These are phyloP conservation scores for Gracilariopsis chorda DNA, from an alignment of 23 red algal species.

Conservation along the genomic window DNA sequence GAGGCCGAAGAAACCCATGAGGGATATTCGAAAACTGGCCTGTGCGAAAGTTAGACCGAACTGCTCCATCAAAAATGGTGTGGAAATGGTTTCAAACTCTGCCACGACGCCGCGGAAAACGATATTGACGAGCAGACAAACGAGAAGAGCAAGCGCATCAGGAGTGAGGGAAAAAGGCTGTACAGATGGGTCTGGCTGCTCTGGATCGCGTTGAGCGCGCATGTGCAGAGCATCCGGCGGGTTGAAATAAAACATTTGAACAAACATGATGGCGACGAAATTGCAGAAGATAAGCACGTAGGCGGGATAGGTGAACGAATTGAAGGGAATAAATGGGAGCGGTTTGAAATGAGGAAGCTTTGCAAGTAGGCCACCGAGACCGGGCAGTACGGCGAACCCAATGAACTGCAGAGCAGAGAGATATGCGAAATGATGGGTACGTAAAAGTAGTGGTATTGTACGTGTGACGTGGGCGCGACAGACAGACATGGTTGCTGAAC, in stretches of 20 bases:
- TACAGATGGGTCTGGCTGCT: neutral
- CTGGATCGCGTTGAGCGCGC: neutral
- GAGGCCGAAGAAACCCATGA: slow-evolving; percentile 82
- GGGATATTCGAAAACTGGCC: slow-evolving; percentile 50
- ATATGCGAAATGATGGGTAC: slow-evolving; percentile 89
- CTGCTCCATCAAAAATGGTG: slow-evolving; percentile 79
- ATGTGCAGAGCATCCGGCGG: neutral
- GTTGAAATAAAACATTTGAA: slow-evolving; percentile 74
- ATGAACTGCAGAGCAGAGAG: slow-evolving; percentile 92
- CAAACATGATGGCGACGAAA: neutral
- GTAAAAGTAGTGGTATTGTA: slow-evolving; percentile 24
- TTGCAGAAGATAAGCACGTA: slow-evolving; percentile 68
- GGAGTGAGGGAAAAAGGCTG: neutral
- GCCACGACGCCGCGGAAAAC: slow-evolving; percentile 85
- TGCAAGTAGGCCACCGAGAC: slow-evolving; percentile 67
- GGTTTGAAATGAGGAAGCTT: slow-evolving; percentile 40
- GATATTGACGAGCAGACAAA: slow-evolving; percentile 90
- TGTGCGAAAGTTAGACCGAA: slow-evolving; percentile 53
- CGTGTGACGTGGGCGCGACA: slow-evolving; percentile 87
- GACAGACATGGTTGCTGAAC: slow-evolving; percentile 87
- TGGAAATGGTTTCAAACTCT: slow-evolving; percentile 86
- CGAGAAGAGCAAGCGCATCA: slow-evolving; percentile 56
- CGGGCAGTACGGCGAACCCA: slow-evolving; percentile 93
- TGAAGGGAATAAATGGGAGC: slow-evolving; percentile 19
- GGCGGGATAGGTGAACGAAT: slow-evolving; percentile 85